These are phyloP conservation scores for Trypanosomatidae sp. DNA, from an alignment of 208 protist species.

Conservation along the genomic window DNA sequence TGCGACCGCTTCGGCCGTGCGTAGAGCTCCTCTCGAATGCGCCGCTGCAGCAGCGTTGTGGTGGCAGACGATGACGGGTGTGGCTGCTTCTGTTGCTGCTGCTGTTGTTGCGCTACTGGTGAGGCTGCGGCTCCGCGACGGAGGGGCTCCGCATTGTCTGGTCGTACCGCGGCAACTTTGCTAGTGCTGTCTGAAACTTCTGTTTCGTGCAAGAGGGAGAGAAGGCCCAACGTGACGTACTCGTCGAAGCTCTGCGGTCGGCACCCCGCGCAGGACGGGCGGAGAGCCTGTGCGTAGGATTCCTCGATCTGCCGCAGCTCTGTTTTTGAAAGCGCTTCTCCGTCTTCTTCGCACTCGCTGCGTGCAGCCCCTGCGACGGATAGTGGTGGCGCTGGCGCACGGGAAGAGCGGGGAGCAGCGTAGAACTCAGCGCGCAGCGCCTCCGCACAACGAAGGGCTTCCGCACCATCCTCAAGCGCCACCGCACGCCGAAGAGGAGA, in stretches of 20 bases:
- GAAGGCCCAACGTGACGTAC: conserved; percentile 33
- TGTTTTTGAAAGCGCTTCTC: neutral
- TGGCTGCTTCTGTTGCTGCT: too few relatives aligned
- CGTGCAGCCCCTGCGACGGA: neutral
- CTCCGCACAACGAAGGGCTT: conserved; percentile 7
- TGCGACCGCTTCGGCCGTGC: too few relatives aligned
- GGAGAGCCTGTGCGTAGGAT: conserved; percentile 16
- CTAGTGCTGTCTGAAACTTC: neutral
- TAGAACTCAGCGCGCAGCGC: conserved; percentile 34
- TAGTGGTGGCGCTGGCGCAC: neutral
- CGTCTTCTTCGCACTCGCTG: neutral
- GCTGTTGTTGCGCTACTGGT: too few relatives aligned
- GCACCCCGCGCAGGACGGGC: conserved; percentile 34
- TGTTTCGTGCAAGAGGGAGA: conserved; percentile 16
- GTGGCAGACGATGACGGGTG: too few relatives aligned
- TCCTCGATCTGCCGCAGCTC: neutral
- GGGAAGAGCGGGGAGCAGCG: too few relatives aligned
- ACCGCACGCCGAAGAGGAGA: too few relatives aligned
- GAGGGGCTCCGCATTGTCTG: neutral
- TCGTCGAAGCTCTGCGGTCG: conserved; percentile 23
- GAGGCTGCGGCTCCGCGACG: too few relatives aligned
- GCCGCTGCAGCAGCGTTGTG: conserved; percentile 14
- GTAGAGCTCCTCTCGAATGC: conserved; percentile 32
- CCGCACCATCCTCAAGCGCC: neutral
- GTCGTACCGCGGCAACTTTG: too few relatives aligned